Conservation (phyloP, 768 basidiomycete species). For the Auriscalpium vulgare region DNA sequence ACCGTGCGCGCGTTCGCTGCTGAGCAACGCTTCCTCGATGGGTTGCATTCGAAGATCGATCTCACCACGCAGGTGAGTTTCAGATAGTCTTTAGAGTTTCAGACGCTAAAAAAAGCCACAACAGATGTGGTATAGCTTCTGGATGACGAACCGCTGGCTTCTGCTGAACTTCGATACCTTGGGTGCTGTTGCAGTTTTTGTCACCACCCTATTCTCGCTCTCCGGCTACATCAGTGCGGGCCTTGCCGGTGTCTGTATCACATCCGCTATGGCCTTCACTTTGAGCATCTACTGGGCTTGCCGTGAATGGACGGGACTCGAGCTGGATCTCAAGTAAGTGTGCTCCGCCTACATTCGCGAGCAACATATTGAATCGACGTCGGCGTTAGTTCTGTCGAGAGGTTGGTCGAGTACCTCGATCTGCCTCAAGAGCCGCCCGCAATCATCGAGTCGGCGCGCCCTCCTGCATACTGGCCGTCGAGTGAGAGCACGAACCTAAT, state of each 20-base stretch:
- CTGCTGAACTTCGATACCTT: conserved; percentile 76
- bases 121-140: conserved; percentile 79
- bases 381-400: conserved; percentile 67
- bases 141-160: conserved; percentile 89
- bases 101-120: not conserved
- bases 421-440: conserved; percentile 83
- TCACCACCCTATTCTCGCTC: conserved; percentile 72
- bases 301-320: conserved; percentile 46
- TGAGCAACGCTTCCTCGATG: conserved; percentile 68
- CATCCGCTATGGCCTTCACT: conserved; percentile 62
- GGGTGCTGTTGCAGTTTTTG: conserved; percentile 66
- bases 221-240: conserved; percentile 51
- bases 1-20: too few species aligned
- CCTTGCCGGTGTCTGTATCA: conserved; percentile 65
- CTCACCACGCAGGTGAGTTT: conserved; percentile 60
- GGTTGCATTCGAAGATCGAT: conserved; percentile 66
- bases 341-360: not conserved
- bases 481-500: conserved; percentile 55
- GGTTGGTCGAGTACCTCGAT: conserved; percentile 84
- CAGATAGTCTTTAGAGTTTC: not conserved
- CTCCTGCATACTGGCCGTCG: conserved; percentile 92
- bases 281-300: conserved; percentile 43
- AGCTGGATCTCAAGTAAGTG: conserved; percentile 68
- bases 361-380: conserved; percentile 6
- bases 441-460: conserved; percentile 62